phyloP scores from a whole-genome alignment of 2,329 filamentous ascomycete genomes.

The Tothia fuscella region DNA sequence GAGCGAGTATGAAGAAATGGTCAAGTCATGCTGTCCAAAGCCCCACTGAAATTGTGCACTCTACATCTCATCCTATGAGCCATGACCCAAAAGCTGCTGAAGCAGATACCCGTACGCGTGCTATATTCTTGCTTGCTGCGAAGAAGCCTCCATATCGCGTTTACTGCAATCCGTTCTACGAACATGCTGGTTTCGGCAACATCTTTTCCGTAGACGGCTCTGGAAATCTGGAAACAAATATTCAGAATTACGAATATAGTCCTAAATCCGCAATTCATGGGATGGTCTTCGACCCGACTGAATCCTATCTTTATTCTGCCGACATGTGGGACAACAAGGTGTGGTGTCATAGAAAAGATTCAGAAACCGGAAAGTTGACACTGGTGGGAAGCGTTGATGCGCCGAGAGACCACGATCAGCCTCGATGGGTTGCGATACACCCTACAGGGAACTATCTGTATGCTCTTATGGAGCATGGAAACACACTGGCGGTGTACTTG shows the following conservation, averaged over 20 bases:
- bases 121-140: slow-evolving; percentile 78
- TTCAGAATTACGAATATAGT: slow-evolving; percentile 64
- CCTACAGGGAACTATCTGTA: slow-evolving; percentile 69
- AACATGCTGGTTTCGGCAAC: slow-evolving; percentile 70
- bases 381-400: slow-evolving; percentile 64
- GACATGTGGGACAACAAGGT: slow-evolving; percentile 69
- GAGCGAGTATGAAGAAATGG: slow-evolving; percentile 90
- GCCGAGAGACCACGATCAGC: slow-evolving; percentile 61
- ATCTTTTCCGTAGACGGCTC: slow-evolving; percentile 51
- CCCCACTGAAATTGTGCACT: slow-evolving; percentile 64
- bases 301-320: slow-evolving; percentile 67
- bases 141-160: slow-evolving; percentile 67
- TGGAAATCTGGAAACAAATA: slow-evolving; percentile 49
- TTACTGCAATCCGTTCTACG: slow-evolving; percentile 86
- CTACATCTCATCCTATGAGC: slow-evolving; percentile 61
- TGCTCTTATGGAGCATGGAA: slow-evolving; percentile 81
- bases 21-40: slow-evolving; percentile 66
- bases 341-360: slow-evolving; percentile 69
- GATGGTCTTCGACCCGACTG: slow-evolving; percentile 66
- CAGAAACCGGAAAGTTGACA: slow-evolving; percentile 47
- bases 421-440: slow-evolving; percentile 80
- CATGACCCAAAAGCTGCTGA: slow-evolving; percentile 60
- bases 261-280: slow-evolving; percentile 63
- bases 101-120: slow-evolving; percentile 66
- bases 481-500: slow-evolving; percentile 69